These are phyloP conservation scores for Nakaseomyces nivariensis DNA, from an alignment of 1,139 yeast species.

Conservation along the genomic window DNA sequence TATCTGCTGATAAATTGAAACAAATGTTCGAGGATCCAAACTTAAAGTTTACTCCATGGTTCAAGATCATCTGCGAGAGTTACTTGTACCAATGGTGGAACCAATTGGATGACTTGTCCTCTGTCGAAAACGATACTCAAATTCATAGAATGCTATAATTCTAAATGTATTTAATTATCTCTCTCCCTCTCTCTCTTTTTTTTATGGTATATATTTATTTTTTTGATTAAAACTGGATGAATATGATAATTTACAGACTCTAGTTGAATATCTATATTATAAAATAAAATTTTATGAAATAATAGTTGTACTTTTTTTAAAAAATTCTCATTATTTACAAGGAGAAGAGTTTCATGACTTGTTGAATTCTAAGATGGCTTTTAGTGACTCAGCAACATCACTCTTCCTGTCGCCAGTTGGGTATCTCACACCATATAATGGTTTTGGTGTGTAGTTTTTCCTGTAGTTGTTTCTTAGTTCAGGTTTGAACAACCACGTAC, in stretches of 20 bases:
- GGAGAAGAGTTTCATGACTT: neutral
- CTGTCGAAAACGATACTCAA: conserved; percentile 24
- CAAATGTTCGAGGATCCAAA: conserved; percentile 60
- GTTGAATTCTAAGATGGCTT: conserved; percentile 2
- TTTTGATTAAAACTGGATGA: too few species aligned
- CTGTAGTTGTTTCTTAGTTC: neutral
- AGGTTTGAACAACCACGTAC: neutral
- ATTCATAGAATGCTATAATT: conserved; percentile 28
- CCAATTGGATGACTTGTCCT: conserved; percentile 41
- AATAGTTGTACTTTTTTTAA: too few species aligned
- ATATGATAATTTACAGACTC: too few species aligned
- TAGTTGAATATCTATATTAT: neutral
- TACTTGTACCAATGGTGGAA: conserved; percentile 94
- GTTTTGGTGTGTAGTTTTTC: neutral
- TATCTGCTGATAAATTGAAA: conserved; percentile 54
- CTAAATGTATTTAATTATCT: neutral
- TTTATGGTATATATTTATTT: too few species aligned
- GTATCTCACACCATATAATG: neutral
- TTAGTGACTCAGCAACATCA: conserved; percentile 2
- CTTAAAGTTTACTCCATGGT: conserved; percentile 91
- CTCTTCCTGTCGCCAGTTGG: conserved; percentile 2
- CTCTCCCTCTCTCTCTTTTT: too few species aligned
- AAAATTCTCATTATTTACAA: neutral
- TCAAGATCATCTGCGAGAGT: conserved; percentile 85
- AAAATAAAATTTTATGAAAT: too few species aligned